phyloP scores from a whole-genome alignment of 1,284 basidiomycete species.

The Laetiporus sulphureus region DNA sequence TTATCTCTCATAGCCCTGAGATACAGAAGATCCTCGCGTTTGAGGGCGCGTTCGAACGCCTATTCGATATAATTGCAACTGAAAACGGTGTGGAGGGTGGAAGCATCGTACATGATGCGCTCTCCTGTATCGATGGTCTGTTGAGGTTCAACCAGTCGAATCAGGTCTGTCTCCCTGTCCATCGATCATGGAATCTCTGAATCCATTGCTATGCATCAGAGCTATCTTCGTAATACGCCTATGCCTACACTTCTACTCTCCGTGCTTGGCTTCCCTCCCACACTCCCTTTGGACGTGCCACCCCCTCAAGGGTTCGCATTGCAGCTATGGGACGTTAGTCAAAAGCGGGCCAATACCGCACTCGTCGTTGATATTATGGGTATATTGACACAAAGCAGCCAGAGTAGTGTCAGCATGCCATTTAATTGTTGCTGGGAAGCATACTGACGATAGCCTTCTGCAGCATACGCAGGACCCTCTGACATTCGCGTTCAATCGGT shows the following conservation, averaged over 20 bases:
- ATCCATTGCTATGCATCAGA: slow-evolving; percentile 40
- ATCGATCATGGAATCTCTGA: neutral
- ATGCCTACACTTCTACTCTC: slow-evolving; percentile 87
- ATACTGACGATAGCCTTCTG: neutral
- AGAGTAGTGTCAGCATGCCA: slow-evolving; percentile 49
- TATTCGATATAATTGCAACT: slow-evolving; percentile 82
- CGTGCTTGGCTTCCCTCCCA: slow-evolving; percentile 83
- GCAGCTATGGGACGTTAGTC: slow-evolving; percentile 85
- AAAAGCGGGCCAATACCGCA: slow-evolving; percentile 71
- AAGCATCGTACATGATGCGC: slow-evolving; percentile 79
- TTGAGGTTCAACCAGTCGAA: slow-evolving; percentile 93
- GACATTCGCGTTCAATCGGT: slow-evolving; percentile 66
- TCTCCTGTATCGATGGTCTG: slow-evolving; percentile 80
- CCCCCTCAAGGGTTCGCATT: slow-evolving; percentile 91
- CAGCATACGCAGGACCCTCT: slow-evolving; percentile 43
- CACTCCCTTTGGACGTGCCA: slow-evolving; percentile 53
- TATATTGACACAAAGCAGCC: slow-evolving; percentile 69
- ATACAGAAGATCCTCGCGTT: slow-evolving; percentile 98
- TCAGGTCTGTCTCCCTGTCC: slow-evolving; percentile 57
- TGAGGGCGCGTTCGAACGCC: slow-evolving; percentile 93
- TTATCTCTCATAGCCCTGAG: slow-evolving; percentile 85
- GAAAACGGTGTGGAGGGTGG: slow-evolving; percentile 94
- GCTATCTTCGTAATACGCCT: slow-evolving; percentile 93
- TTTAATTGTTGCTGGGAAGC: neutral
- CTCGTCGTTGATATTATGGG: slow-evolving; percentile 78